These are phyloP conservation scores for Dionaea muscipula DNA, from an alignment of 179 eudicot genomes.

Conservation along the genomic window DNA sequence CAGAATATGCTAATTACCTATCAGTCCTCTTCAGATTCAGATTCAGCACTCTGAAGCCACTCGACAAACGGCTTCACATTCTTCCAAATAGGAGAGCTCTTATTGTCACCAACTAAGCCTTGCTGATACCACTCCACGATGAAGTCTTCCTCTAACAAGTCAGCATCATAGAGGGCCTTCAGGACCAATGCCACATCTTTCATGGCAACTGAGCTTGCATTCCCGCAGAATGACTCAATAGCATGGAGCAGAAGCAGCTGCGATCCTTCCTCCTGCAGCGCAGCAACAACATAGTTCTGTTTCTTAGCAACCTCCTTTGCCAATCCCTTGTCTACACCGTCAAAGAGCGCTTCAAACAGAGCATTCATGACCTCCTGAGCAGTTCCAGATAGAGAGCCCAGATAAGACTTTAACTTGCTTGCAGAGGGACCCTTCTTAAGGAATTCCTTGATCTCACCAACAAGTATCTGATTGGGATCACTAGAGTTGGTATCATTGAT, in stretches of 20 bases:
- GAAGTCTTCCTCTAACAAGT: conserved; percentile 50
- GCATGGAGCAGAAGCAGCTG: conserved; percentile 39
- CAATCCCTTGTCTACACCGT: conserved; percentile 46
- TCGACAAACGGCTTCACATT: conserved; percentile 61
- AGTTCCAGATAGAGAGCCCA: conserved; percentile 42
- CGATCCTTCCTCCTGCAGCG: conserved; percentile 37
- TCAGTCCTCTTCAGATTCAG: conserved; percentile 56
- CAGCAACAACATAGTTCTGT: conserved; percentile 43
- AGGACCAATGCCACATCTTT: conserved; percentile 63
- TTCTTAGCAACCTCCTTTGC: conserved; percentile 48
- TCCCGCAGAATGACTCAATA: conserved; percentile 40
- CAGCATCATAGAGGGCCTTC: conserved; percentile 52
- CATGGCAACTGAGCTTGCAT: conserved; percentile 33
- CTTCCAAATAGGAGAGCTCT: conserved; percentile 49
- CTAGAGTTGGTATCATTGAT: conserved; percentile 22
- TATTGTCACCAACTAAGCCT: conserved; percentile 34
- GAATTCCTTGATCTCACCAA: conserved; percentile 33
- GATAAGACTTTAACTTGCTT: conserved; percentile 32
- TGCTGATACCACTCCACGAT: conserved; percentile 50
- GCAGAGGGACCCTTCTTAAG: conserved; percentile 36
- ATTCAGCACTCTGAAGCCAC: conserved; percentile 86
- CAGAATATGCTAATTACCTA: neutral
- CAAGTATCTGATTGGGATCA: conserved; percentile 25
- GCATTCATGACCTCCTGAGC: conserved; percentile 42
- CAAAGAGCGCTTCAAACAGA: conserved; percentile 43